These are phyloP conservation scores for Chaetomium olivaceum DNA, from an alignment of 2,329 filamentous ascomycete species.

Conservation along the genomic window DNA sequence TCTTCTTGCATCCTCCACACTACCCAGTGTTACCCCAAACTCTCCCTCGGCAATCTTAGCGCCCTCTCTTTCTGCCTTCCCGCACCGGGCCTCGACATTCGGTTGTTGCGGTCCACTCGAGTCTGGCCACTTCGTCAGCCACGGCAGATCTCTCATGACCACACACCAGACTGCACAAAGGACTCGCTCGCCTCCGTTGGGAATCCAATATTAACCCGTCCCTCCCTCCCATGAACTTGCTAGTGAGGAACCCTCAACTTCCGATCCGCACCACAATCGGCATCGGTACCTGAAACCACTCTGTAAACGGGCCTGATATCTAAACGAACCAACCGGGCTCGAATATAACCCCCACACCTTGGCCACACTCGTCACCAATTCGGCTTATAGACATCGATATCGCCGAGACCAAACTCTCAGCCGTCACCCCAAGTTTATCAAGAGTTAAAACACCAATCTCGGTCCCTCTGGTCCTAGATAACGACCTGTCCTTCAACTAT, in stretches of 20 bases:
- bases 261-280: slow-evolving; percentile 28
- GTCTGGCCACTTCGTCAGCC: slow-evolving; percentile 18
- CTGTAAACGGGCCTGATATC: slow-evolving; percentile 21
- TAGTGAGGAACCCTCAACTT: slow-evolving; percentile 42
- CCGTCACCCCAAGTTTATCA: neutral
- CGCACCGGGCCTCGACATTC: slow-evolving; percentile 13
- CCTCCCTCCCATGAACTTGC: slow-evolving; percentile 42
- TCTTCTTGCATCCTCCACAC: neutral
- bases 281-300: slow-evolving; percentile 34
- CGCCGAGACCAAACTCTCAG: neutral
- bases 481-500: neutral
- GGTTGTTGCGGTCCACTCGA: slow-evolving; percentile 18
- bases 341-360: neutral
- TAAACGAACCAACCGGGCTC: slow-evolving; percentile 10
- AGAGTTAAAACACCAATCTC: neutral
- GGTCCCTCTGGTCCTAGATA: neutral
- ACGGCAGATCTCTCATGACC: slow-evolving; percentile 10
- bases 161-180: slow-evolving; percentile 12
- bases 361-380: neutral
- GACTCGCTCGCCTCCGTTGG: slow-evolving; percentile 9
- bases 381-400: neutral
- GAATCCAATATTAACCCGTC: slow-evolving; percentile 14
- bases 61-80: slow-evolving; percentile 4
- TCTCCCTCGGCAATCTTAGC: slow-evolving; percentile 17
- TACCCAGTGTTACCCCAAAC: slow-evolving; percentile 2